Conservation (phyloP, 2,329 filamentous ascomycete genomes). For the Penicillium expansum region DNA sequence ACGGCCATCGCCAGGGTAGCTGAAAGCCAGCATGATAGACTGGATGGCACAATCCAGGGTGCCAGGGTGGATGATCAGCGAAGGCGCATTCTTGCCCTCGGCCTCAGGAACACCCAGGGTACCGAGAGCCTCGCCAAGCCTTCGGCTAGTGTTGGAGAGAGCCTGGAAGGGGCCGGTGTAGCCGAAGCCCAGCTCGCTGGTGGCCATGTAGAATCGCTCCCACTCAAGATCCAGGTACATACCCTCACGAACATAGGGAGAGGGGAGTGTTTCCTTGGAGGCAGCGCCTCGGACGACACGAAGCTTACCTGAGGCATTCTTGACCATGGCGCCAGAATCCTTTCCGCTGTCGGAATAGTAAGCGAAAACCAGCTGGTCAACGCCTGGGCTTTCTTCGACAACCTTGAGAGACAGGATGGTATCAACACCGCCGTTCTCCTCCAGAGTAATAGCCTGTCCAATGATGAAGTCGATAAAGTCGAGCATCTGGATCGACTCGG, state of each 20-base stretch:
- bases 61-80: slow-evolving; percentile 3
- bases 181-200: slow-evolving; percentile 24
- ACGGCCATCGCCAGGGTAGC: no score
- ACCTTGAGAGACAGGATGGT: slow-evolving; percentile 12
- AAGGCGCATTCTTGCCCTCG: not conserved
- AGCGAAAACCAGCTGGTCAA: slow-evolving; percentile 5
- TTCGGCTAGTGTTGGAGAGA: slow-evolving; percentile 14
- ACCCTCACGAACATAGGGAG: not conserved
- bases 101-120: slow-evolving; percentile 12
- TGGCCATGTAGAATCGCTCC: slow-evolving; percentile 24
- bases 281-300: slow-evolving; percentile 11
- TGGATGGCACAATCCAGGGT: no score
- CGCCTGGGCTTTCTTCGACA: no score
- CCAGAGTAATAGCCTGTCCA: slow-evolving; percentile 25
- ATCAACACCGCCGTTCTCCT: slow-evolving; percentile 21
- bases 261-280: not conserved
- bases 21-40: no score
- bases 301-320: slow-evolving; percentile 3
- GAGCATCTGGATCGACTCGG: slow-evolving; percentile 15
- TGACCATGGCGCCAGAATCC: not conserved
- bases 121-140: slow-evolving; percentile 19
- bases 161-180: slow-evolving; percentile 25
- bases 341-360: slow-evolving; percentile 19
- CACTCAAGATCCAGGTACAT: slow-evolving; percentile 16
- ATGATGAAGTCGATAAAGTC: slow-evolving; percentile 24